Conservation (phyloP, 2,329 filamentous ascomycete genomes). For the Aspergillus persii region DNA sequence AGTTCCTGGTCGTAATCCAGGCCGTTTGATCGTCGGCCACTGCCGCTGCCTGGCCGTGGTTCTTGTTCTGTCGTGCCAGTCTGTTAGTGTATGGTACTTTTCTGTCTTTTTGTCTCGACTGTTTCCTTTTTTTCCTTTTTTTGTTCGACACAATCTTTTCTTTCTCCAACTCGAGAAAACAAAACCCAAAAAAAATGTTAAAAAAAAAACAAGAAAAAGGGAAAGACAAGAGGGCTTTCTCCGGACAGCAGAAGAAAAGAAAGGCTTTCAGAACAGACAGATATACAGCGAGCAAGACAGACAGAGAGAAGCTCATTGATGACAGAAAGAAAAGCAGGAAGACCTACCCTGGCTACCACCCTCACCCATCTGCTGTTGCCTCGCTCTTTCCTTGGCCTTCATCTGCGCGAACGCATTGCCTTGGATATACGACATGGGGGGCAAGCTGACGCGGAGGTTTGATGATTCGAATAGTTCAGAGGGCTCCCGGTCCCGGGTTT, state of each 20-base stretch:
- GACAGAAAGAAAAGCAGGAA: not conserved
- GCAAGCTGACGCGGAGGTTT: not conserved
- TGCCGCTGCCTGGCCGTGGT: not conserved
- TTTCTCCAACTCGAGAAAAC: too few relatives aligned
- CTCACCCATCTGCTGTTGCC: slow-evolving; percentile 2
- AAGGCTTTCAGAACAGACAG: too few relatives aligned
- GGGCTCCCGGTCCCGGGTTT: not conserved
- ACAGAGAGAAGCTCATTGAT: not conserved
- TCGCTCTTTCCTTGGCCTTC: slow-evolving; percentile 17
- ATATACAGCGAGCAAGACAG: too few relatives aligned
- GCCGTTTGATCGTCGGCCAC: slow-evolving; percentile 16
- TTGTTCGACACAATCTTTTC: too few relatives aligned
- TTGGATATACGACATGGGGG: slow-evolving; percentile 13
- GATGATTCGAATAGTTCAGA: not conserved
- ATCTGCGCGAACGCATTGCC: slow-evolving; percentile 30
- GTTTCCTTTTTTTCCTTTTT: not conserved
- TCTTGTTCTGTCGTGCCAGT: not conserved
- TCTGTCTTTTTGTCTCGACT: not conserved
- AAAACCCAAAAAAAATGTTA: not conserved
- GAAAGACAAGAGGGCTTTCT: too few relatives aligned
- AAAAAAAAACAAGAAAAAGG: not conserved
- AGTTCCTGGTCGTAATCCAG: slow-evolving; percentile 27
- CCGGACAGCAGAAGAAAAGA: too few relatives aligned
- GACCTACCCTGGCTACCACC: not conserved
- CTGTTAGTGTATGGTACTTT: not conserved